Base-by-base conservation (phyloP, 192 early-diverging fungal genomes). In the Funneliformis geosporum region DNA sequence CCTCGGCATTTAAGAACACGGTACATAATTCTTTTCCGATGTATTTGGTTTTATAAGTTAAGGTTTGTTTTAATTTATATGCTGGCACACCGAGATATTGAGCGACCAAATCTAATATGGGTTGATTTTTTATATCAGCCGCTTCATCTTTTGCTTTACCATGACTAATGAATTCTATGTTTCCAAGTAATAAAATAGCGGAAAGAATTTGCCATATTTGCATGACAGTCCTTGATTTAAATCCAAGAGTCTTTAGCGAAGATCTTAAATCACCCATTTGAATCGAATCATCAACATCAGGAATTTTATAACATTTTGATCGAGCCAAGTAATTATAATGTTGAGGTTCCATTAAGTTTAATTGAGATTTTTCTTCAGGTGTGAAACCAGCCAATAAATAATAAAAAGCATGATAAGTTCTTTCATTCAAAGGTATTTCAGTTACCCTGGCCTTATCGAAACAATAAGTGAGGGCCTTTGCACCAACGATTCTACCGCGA, bases 111-210 rank as follows among this genome's bases (percentile, higher is more conserved):
- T 93, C 91, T 40, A 92, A 83, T 39, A 86, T 84, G 16, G 98
- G 93, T 25, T 79, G 86, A 80, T 98, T 97, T 68, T 89, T 92
- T 64, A 97, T 88, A 4, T 81, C 73, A 43, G 92, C 93, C 1
- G 93, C 87, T 73, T 96, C 96, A 42, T 87, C 84, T 80, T 90
- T 91, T 59, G 89, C 86, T 61, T 86, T 69, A 25, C 74, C 81
- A 11, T 84, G 85, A 72, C 92, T 93, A 4, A 86, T 73, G 80
- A 99, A 99, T 73, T 91, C 87, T n/a, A 96, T 82, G 71, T 97
- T 96, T 42, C 96, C 96, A 28, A 99, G 83, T 75, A 97, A 96
- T 80, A 99, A 83, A 55, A 98, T 93, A 1, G 95, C 98, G 0
- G 95, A 92, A 43, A 99, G 81, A 1, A 94, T 80, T 73, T 95